Evolutionary conservation across 495 filamentous ascomycete species (phyloP), one percentile per base, ranked within the genome.

Genomic region (Xylaria curta): DNA sequence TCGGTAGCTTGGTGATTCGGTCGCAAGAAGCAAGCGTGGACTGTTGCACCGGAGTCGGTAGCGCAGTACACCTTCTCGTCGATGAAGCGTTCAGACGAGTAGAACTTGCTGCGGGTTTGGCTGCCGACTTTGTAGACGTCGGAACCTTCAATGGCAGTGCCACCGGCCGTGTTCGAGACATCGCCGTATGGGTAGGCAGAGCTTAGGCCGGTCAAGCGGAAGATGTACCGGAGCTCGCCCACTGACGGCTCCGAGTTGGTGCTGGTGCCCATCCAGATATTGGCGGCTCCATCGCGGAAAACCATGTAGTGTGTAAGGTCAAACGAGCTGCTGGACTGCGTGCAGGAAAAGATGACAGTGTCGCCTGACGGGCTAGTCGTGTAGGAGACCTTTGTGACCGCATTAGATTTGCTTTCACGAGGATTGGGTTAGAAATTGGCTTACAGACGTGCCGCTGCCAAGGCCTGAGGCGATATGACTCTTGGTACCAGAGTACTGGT

Each of bases 381-480:
- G 10, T 42, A 59, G 33, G 66, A 63, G 51, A 62, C 28, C 69
- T 56, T 46, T 53, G 36, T 17, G 28, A 47, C 4, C 19, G 66
- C 38, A 62, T 40, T 70, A 53, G 26, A 58, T 19, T 44, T 19
- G 28, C 6, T 65, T 73, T 72, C 71, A 63, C 28, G 58, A 72
- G 74, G 69, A 9, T 69, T 78, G 13, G 78, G 5, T 84, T 82
- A 40, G 79, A 78, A 54, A 79, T 85, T 3, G 6, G 53, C 68
- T n/a, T 63, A 63, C 68, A 40, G 68, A 70, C 7, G 58, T 63
- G 58, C 82, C 83, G 66, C 78, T 77, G 15, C 86, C 86, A n/a
- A 89, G 78, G 7, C 87, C 87, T 12, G 87, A 89, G n/a, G 81
- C 83, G 58, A 89, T 88, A 54, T 89, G 86, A 28, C 85, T 85